A percentile compares a stretch with the other conserved stretches of the same genome.
phyloP scores from a whole-genome alignment of 805 yeast species.

The Tetrapisispora phaffii region DNA sequence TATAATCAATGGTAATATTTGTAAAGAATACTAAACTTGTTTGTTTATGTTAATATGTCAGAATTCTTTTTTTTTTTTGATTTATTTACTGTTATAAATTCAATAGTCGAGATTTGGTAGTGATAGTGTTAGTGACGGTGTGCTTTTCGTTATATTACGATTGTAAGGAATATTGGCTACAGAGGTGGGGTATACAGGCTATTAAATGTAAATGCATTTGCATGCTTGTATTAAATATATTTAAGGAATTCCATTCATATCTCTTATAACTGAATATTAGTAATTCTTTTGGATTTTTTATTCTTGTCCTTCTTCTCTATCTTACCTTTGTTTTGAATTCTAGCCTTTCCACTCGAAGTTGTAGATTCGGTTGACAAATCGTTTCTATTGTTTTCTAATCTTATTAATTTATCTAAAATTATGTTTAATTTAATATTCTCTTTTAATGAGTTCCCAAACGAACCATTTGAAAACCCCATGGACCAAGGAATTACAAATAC shows the following conservation, averaged over 20 bases:
- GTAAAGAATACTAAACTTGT: too few species aligned
- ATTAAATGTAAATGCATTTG: too few species aligned
- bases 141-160: too few species aligned
- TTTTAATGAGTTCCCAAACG: constrained; percentile 16
- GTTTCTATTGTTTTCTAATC: constrained; percentile 4
- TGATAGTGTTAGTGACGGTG: too few species aligned
- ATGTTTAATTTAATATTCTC: constrained; percentile 17
- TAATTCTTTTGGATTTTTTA: constrained; percentile 6
- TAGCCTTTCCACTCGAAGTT: background rate
- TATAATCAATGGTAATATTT: too few species aligned
- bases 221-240: too few species aligned
- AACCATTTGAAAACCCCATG: constrained; percentile 13
- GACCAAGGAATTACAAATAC: constrained; percentile 18
- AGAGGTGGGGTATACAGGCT: too few species aligned
- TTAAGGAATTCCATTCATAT: background rate
- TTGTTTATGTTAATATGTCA: too few species aligned
- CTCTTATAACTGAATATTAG: constrained; percentile 5
- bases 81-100: too few species aligned
- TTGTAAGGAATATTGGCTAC: too few species aligned
- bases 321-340: constrained; percentile 6
- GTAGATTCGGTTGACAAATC: background rate
- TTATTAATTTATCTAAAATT: constrained; percentile 11
- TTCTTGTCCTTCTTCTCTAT: constrained; percentile 11
- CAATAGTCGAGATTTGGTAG: too few species aligned
- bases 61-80: too few species aligned